Conservation (phyloP, 1,284 basidiomycete species). For the Earliella scabrosa region DNA sequence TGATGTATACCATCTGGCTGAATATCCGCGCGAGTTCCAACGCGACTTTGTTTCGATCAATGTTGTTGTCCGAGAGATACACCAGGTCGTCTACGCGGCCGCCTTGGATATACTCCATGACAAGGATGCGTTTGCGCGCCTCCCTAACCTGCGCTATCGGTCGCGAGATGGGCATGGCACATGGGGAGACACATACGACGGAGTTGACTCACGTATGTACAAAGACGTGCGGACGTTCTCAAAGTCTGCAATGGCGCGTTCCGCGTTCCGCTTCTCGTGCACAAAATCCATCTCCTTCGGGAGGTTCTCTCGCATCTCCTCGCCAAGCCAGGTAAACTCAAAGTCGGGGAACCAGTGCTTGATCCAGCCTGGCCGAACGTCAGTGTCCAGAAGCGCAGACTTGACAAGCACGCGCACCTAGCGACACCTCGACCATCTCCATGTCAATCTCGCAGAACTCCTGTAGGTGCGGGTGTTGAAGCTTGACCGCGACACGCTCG, state of each 20-base stretch:
- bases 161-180: too few species aligned
- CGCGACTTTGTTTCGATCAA: slow-evolving; percentile 94
- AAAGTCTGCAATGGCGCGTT: slow-evolving; percentile 78
- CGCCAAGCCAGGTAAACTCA: slow-evolving; percentile 93
- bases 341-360: slow-evolving; percentile 90
- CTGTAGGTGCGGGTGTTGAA: slow-evolving; percentile 94
- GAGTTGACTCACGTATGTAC: slow-evolving; percentile 70
- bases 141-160: slow-evolving; percentile 78
- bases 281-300: slow-evolving; percentile 96
- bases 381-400: too few species aligned
- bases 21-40: slow-evolving; percentile 92
- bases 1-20: slow-evolving; percentile 94
- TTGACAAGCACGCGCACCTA: slow-evolving; percentile 49
- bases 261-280: slow-evolving; percentile 90
- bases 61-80: slow-evolving; percentile 83
- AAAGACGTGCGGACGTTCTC: slow-evolving; percentile 75
- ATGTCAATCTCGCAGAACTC: slow-evolving; percentile 91
- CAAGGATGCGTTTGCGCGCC: slow-evolving; percentile 85
- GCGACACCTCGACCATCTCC: slow-evolving; percentile 84
- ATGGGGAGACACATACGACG: not conserved
- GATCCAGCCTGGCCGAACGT: slow-evolving; percentile 76
- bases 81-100: slow-evolving; percentile 88
- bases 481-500: slow-evolving; percentile 88
- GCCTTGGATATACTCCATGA: slow-evolving; percentile 95
- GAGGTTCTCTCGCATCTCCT: slow-evolving; percentile 92